Conservation (phyloP, 805 yeast genomes). For the Limtongozyma cylindracea region DNA sequence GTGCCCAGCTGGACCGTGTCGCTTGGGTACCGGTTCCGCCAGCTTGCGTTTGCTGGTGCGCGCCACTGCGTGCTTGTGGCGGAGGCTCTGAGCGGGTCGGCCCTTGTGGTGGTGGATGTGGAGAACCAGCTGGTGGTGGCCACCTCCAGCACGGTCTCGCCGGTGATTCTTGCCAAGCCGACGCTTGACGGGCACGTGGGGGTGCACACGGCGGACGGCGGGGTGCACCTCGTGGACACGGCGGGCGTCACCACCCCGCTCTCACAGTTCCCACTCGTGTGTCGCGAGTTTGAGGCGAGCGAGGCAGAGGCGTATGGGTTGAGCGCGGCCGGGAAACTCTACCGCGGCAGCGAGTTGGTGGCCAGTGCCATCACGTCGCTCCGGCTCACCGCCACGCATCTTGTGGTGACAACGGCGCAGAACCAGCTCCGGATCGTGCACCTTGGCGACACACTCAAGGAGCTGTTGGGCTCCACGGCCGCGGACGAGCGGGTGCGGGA, state of each 20-base stretch:
- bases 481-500: slow-evolving; percentile 68
- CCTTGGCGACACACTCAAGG: slow-evolving; percentile 12
- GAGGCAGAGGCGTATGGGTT: slow-evolving; percentile 29
- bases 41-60: too few species aligned
- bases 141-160: slow-evolving; percentile 28
- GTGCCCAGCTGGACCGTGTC: neutral
- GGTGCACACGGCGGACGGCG: too few species aligned
- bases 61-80: too few species aligned
- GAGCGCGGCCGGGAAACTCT: slow-evolving; percentile 51
- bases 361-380: slow-evolving; percentile 67
- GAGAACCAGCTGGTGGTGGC: slow-evolving; percentile 26
- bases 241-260: too few species aligned
- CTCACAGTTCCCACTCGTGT: slow-evolving; percentile 49
- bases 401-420: slow-evolving; percentile 73
- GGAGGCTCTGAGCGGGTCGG: too few species aligned
- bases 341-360: slow-evolving; percentile 29
- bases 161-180: slow-evolving; percentile 36
- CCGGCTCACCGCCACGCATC: slow-evolving; percentile 39
- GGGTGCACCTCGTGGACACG: too few species aligned
- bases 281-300: slow-evolving; percentile 27
- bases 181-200: slow-evolving; percentile 33
- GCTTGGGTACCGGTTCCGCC: neutral
- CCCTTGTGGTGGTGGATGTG: slow-evolving; percentile 3
- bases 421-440: slow-evolving; percentile 66
- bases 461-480: slow-evolving; percentile 3